Evolutionary conservation across 2,329 filamentous ascomycete genomes (phyloP).

Genomic region (Phaeosphaeriaceae sp.): DNA sequence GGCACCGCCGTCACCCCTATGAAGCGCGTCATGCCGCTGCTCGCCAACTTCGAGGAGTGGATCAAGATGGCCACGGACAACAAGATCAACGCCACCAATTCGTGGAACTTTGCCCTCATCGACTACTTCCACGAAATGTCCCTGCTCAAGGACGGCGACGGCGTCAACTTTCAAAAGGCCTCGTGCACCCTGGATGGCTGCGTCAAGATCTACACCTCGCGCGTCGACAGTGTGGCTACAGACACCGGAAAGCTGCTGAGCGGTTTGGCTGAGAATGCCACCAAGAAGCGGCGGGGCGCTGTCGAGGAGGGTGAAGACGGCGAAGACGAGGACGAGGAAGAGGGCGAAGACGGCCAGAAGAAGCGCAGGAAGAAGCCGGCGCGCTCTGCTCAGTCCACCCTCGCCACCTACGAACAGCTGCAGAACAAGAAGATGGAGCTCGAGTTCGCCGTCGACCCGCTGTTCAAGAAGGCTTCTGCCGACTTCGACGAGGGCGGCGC

Average conservation of each 20-base stretch:
- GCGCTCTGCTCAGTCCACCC: constrained; percentile 88
- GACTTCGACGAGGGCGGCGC: constrained; percentile 98
- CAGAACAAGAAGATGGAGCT: constrained; percentile 98
- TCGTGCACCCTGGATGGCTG: constrained; percentile 97
- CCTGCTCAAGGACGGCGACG: constrained; percentile 90
- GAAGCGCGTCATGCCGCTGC: constrained; percentile 85
- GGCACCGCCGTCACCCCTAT: constrained; percentile 87
- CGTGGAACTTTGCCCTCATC: constrained; percentile 99
- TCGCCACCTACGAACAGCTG: constrained; percentile 85
- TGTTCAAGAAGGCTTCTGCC: constrained; percentile 99
- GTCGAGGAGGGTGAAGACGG: constrained; percentile 46
- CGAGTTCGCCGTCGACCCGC: constrained; percentile 92
- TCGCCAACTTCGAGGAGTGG: constrained; percentile 99
- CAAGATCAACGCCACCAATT: constrained; percentile 93
- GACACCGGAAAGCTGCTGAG: constrained; percentile 95
- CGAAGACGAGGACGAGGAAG: constrained; percentile 72
- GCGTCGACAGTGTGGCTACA: constrained; percentile 96
- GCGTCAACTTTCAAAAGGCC: constrained; percentile 98
- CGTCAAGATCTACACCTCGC: constrained; percentile 98
- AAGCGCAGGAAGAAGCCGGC: constrained; percentile 78
- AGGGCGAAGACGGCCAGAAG: constrained; percentile 64
- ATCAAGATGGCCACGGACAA: constrained; percentile 99
- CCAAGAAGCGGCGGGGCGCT: constrained; percentile 58
- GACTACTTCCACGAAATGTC: constrained; percentile 99
- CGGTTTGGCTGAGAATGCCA: constrained; percentile 85